phyloP scores from a whole-genome alignment of 1,139 yeast genomes.

The Blastobotrys elegans region DNA sequence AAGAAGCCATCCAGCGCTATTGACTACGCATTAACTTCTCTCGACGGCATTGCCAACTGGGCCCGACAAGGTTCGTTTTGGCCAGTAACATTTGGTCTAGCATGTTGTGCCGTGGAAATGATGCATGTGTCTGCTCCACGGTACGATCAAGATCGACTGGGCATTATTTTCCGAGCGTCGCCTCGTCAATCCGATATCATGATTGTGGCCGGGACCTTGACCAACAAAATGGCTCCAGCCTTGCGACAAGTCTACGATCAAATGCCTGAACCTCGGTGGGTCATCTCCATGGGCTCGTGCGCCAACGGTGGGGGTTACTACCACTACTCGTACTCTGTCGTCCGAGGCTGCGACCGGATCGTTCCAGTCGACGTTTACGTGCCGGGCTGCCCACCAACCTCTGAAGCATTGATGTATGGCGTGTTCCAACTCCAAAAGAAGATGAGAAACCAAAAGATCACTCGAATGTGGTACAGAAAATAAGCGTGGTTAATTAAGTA shows the following conservation, averaged over 20 bases:
- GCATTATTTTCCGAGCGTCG: constrained; percentile 90
- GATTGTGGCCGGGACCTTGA: constrained; percentile 90
- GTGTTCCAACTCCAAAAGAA: constrained; percentile 85
- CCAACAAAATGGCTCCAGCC: constrained; percentile 93
- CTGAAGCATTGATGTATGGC: constrained; percentile 89
- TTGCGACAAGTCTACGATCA: constrained; percentile 90
- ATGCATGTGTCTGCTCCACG: constrained; percentile 92
- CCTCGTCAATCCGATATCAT: constrained; percentile 92
- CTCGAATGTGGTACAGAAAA: constrained; percentile 83
- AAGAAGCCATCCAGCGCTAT: constrained; percentile 52
- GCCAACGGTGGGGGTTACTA: constrained; percentile 95
- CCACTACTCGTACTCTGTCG: constrained; percentile 85
- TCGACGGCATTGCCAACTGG: constrained; percentile 85
- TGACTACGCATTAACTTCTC: constrained; percentile 80
- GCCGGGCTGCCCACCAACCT: constrained; percentile 92
- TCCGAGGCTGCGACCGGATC: constrained; percentile 84
- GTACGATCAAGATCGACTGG: constrained; percentile 89
- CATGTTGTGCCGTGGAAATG: constrained; percentile 94
- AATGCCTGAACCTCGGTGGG: constrained; percentile 85
- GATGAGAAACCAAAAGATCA: constrained; percentile 75
- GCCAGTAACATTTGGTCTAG: constrained; percentile 91
- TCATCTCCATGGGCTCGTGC: constrained; percentile 90
- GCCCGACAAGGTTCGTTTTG: constrained; percentile 89
- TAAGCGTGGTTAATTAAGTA: constrained; percentile 24
- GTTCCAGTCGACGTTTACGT: constrained; percentile 88